Conservation (phyloP, 106 monocot genomes). For the Dendrobium chrysotoxum region DNA sequence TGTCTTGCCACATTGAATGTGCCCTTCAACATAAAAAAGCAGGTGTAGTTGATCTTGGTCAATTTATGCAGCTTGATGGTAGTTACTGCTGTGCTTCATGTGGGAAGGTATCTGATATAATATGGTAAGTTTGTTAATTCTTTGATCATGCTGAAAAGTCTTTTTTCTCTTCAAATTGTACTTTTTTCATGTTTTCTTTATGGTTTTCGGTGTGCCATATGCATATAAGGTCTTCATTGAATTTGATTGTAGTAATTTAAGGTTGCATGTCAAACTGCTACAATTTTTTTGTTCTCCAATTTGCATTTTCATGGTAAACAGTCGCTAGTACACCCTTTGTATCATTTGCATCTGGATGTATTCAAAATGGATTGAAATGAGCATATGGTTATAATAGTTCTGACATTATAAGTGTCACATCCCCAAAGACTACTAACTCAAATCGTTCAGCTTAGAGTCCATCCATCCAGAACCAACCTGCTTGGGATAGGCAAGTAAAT, state of each 20-base stretch:
- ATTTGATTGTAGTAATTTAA: neutral
- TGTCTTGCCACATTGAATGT: constrained; percentile 85
- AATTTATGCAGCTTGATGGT: constrained; percentile 43
- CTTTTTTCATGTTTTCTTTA: neutral
- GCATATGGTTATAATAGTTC: neutral
- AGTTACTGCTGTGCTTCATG: constrained; percentile 62
- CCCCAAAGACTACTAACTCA: too few species aligned
- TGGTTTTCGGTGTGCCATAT: neutral
- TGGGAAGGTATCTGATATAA: constrained; percentile 35
- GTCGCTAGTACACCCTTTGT: neutral
- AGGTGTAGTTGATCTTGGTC: constrained; percentile 32
- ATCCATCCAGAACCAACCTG: too few species aligned
- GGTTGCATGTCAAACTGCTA: neutral
- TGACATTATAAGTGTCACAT: too few species aligned
- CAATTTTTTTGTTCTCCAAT: neutral
- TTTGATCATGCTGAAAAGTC: neutral
- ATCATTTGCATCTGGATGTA: neutral
- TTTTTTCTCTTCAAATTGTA: neutral
- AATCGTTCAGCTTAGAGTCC: too few species aligned
- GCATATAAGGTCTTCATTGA: neutral
- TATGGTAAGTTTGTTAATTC: neutral
- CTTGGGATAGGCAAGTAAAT: too few species aligned
- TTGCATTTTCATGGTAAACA: neutral
- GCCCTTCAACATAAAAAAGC: constrained; percentile 52
- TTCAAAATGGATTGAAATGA: neutral